Evolutionary conservation across 495 filamentous ascomycete genomes (phyloP), one percentile per base, ranked within the genome.

Genomic region (Ramalina intermedia): DNA sequence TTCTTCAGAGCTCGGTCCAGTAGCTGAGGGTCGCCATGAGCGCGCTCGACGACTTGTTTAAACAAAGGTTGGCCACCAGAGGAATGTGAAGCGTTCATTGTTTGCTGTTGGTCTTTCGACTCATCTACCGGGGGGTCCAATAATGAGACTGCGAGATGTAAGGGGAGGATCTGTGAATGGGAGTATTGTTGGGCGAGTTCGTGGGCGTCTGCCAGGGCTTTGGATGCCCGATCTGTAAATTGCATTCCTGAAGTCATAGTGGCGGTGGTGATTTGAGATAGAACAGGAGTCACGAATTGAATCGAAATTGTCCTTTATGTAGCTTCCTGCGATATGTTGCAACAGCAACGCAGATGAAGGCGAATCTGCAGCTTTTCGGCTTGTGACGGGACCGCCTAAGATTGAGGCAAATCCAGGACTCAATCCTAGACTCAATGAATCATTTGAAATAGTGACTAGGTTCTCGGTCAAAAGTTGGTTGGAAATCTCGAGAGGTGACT

Each of bases 1-100:
- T 91, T 95, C 73, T 96, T 95, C 44, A 98, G 72, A 6, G 84
- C 72, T 46, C 91, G 78, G 60, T 95, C 86, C 49, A 98, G 77
- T 5, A 80, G 70, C 60, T 95, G 91, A 27, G 85, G 73, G 61
- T 98, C 91, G 58, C 91, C 91, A 62, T 94, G 82, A 41, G 91
- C 91, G 42, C 85, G 82, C 58, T 98, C 89, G 42, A 98, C 72
- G 52, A 96, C 90, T 66, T 96, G 91, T 48, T 82, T 79, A 72
- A 96, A 89, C 37, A 96, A 78, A 2, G 89, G 82, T 54, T 73
- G 69, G 3, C 79, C 70, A 18, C 69, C 47, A 6, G 64, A 53
- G 33, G 72, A 68, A 56, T 79, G 72, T 41, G 82, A 76, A 14
- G 79, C 72, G 41, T 81, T 75, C 43, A 67, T 63, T 27, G 66